These are phyloP conservation scores for Gnomoniopsis smithogilvyi DNA, from an alignment of 2,329 filamentous ascomycete genomes.

Conservation along the genomic window DNA sequence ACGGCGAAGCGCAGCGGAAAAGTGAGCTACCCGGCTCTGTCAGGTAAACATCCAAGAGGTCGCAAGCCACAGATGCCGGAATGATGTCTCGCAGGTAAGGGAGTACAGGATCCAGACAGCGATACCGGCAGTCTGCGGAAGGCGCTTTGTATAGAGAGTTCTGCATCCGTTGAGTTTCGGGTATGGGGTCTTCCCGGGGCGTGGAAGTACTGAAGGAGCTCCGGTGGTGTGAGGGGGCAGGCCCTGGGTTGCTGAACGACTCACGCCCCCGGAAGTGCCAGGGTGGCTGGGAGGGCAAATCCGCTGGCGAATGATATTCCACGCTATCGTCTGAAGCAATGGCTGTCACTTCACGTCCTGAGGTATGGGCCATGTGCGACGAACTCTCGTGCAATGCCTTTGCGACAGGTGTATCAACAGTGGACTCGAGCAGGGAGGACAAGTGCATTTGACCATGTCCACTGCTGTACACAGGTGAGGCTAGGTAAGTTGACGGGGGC, in stretches of 20 bases:
- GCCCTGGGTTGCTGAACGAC: constrained; percentile 7
- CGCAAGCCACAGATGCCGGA: constrained; percentile 38
- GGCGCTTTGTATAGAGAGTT: constrained; percentile 25
- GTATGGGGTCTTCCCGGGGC: constrained; percentile 17
- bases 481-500: constrained; percentile 5
- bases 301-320: constrained; percentile 27
- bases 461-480: constrained; percentile 10
- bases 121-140: constrained; percentile 33
- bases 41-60: constrained; percentile 46
- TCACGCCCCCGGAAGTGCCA: neutral
- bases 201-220: constrained; percentile 22
- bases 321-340: constrained; percentile 27
- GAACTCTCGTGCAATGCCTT: constrained; percentile 11
- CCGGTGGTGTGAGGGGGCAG: neutral
- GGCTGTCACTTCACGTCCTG: constrained; percentile 17
- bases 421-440: constrained; percentile 19
- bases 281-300: constrained; percentile 5
- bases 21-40: constrained; percentile 40
- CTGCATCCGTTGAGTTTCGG: constrained; percentile 16
- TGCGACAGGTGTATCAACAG: constrained; percentile 2
- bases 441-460: constrained; percentile 18
- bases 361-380: constrained; percentile 1
- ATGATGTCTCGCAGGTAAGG: constrained; percentile 37
- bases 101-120: constrained; percentile 38
- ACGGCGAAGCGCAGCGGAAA: constrained; percentile 42